These are phyloP conservation scores for Zoysia matrella DNA, from an alignment of 202 grass and related monocot species.

Conservation along the genomic window DNA sequence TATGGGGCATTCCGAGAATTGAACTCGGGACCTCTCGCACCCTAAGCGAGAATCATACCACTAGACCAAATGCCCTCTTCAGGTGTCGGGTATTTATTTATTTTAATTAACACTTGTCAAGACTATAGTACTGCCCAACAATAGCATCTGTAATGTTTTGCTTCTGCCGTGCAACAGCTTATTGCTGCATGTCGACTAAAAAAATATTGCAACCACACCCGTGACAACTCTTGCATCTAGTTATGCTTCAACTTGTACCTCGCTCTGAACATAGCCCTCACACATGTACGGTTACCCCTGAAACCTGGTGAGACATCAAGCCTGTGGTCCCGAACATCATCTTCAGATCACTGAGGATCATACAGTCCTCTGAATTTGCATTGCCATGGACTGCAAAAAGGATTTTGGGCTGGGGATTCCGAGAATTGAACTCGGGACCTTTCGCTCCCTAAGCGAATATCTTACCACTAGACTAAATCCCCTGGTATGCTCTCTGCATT, in stretches of 20 bases:
- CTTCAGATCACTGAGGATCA: neutral
- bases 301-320: neutral
- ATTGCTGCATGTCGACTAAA: neutral
- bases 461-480: constrained; percentile 31
- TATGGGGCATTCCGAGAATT: constrained; percentile 85
- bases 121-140: neutral
- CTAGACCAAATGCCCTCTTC: constrained; percentile 85
- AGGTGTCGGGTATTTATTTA: no score
- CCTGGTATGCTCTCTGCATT: neutral
- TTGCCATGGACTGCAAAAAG: neutral
- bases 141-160: neutral
- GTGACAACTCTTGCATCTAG: neutral
- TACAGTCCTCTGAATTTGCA: neutral
- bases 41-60: constrained; percentile 93
- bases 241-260: neutral
- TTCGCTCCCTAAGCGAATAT: no score
- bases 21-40: constrained; percentile 96
- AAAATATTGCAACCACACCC: neutral
- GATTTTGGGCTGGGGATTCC: constrained; percentile 13
- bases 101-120: neutral
- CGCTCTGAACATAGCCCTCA: neutral
- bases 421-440: no score
- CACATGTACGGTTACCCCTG: neutral
- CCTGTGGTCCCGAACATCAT: constrained; percentile 34
- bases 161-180: neutral